phyloP scores from a whole-genome alignment of 2,329 filamentous ascomycete genomes.

The Botryotinia convoluta region DNA sequence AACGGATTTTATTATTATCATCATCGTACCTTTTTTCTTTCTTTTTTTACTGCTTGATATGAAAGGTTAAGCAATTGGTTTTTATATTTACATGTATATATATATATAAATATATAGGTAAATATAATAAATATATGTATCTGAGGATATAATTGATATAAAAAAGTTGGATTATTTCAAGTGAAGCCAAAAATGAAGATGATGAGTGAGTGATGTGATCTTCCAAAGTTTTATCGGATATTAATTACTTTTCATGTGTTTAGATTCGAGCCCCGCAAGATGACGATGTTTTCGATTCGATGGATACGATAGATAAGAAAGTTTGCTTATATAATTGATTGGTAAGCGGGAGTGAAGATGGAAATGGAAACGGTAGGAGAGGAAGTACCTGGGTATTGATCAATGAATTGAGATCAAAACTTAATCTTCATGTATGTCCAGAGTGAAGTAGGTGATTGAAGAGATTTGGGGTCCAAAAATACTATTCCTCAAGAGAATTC shows the following conservation, averaged over 20 bases:
- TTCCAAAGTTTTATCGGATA: background rate
- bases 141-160: too few relatives aligned
- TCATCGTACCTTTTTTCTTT: background rate
- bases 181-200: background rate
- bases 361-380: background rate
- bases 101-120: too few relatives aligned
- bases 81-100: background rate
- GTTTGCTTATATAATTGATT: background rate
- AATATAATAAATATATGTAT: too few relatives aligned
- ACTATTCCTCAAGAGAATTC: background rate
- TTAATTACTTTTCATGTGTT: conserved; percentile 4
- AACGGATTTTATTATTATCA: background rate
- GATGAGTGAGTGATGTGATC: background rate
- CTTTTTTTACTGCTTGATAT: background rate
- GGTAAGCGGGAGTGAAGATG: background rate
- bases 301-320: background rate
- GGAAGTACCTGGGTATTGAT: background rate
- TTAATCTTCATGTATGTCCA: background rate
- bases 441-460: background rate
- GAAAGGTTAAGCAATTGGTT: background rate
- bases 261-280: background rate
- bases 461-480: background rate
- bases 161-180: background rate
- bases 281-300: conserved; percentile 8
- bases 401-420: background rate